A percentile compares a stretch with the other conserved stretches of the same genome.
Conservation (phyloP, 257 asterid species). For the Forsythia viridissima region DNA sequence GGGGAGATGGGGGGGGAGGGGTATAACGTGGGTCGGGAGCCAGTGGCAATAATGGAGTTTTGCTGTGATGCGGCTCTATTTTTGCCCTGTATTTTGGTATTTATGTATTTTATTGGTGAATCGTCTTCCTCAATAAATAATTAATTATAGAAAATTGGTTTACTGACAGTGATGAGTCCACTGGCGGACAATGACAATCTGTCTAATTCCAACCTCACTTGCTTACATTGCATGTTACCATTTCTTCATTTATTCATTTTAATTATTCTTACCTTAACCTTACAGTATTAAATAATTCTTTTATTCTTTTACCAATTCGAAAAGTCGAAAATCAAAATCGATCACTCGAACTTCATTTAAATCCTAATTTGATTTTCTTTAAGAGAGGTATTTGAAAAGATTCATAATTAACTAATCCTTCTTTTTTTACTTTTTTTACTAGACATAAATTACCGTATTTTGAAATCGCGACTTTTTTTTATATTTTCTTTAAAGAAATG, state of each 20-base stretch:
- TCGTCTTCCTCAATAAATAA: background rate
- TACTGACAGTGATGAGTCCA: slow-evolving; percentile 30
- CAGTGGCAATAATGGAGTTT: slow-evolving; percentile 28
- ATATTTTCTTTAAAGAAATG: no score
- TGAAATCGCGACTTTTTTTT: no score
- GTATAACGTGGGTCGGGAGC: background rate
- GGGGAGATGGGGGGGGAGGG: no score
- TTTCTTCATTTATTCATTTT: background rate
- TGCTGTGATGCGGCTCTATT: slow-evolving; percentile 14
- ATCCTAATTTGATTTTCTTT: no score
- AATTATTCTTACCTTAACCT: no score
- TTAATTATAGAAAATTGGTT: slow-evolving; percentile 13
- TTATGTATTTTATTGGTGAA: slow-evolving; percentile 4
- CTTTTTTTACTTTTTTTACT: no score
- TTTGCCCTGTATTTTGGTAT: slow-evolving; percentile 7
- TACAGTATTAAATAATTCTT: background rate
- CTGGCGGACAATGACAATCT: slow-evolving; percentile 42
- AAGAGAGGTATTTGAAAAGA: background rate
- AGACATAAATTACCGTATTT: no score
- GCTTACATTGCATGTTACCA: background rate
- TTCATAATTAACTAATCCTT: no score
- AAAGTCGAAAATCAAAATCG: no score
- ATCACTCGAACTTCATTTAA: no score
- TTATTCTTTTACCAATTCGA: background rate
- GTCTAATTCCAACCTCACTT: slow-evolving; percentile 25